Conservation (phyloP, 108 stramenopile genomes). For the Nitzschia palea region DNA sequence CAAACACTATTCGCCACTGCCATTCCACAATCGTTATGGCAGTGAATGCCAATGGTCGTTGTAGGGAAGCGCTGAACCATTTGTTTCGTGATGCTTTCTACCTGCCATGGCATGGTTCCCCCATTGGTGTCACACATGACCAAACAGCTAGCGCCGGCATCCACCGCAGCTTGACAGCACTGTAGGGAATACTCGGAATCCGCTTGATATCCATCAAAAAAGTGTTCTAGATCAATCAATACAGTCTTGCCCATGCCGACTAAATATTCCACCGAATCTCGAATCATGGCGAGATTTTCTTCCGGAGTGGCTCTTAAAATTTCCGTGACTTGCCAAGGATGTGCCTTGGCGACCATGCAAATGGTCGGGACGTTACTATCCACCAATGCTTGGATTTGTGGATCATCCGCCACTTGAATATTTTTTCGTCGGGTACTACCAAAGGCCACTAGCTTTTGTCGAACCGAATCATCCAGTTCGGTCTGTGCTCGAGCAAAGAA, state of each 20-base stretch:
- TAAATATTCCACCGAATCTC: constrained; percentile 80
- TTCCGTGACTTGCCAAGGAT: constrained; percentile 90
- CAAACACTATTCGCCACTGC: constrained; percentile 89
- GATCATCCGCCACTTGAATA: constrained; percentile 64
- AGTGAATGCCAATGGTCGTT: constrained; percentile 82
- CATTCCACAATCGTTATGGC: constrained; percentile 94
- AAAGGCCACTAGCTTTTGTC: constrained; percentile 85
- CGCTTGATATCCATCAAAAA: constrained; percentile 86
- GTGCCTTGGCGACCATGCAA: constrained; percentile 92
- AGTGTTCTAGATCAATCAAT: constrained; percentile 92
- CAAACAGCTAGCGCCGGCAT: constrained; percentile 81
- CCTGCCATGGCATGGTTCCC: constrained; percentile 91
- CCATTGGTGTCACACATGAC: constrained; percentile 97
- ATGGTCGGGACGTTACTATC: constrained; percentile 76
- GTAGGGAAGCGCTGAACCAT: constrained; percentile 48
- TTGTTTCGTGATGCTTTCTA: constrained; percentile 46
- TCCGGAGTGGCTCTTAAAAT: constrained; percentile 83
- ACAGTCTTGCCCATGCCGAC: constrained; percentile 53
- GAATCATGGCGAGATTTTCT: constrained; percentile 91
- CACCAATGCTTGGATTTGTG: constrained; percentile 76
- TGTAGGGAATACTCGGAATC: constrained; percentile 71
- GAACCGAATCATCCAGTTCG: constrained; percentile 47
- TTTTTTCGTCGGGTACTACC: constrained; percentile 85
- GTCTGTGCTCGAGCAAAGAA: constrained; percentile 79
- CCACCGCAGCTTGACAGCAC: constrained; percentile 79